phyloP scores from a whole-genome alignment of 805 yeast genomes.

The Zygoascus flipseniorum region DNA sequence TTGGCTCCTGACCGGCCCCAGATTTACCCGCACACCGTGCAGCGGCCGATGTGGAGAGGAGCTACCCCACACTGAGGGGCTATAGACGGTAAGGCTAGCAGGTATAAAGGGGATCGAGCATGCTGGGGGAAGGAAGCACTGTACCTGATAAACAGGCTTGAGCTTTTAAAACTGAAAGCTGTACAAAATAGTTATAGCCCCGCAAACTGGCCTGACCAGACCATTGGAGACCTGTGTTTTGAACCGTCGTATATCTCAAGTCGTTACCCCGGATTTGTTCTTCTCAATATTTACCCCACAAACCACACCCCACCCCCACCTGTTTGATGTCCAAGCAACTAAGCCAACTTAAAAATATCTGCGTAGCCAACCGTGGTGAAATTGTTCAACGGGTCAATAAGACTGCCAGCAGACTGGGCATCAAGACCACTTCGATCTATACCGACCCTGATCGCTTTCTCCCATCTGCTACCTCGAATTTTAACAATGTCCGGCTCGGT shows the following conservation, averaged over 20 bases:
- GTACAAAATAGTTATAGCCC: no score
- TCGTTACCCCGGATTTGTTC: no score
- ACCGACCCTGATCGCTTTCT: slow-evolving; percentile 25
- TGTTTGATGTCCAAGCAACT: neutral
- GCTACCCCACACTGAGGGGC: neutral
- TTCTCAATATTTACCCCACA: no score
- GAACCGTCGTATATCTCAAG: no score
- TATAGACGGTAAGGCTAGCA: neutral
- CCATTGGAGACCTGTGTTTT: no score
- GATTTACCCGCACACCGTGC: neutral
- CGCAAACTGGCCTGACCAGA: no score
- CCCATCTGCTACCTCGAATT: slow-evolving; percentile 19
- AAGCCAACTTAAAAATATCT: slow-evolving; percentile 23
- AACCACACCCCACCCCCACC: neutral
- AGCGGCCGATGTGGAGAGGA: neutral
- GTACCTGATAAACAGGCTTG: no score
- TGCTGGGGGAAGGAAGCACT: no score
- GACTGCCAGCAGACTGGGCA: slow-evolving; percentile 25
- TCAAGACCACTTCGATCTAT: slow-evolving; percentile 25
- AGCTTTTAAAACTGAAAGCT: no score
- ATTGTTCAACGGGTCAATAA: slow-evolving; percentile 31
- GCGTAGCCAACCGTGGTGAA: slow-evolving; percentile 50
- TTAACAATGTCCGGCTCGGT: slow-evolving; percentile 20
- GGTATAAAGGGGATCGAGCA: neutral
- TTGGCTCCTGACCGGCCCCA: neutral